A percentile compares a stretch with the other conserved stretches of the same genome.
phyloP scores from a whole-genome alignment of 2,329 filamentous ascomycete genomes.

The Pseudogymnoascus sp. region DNA sequence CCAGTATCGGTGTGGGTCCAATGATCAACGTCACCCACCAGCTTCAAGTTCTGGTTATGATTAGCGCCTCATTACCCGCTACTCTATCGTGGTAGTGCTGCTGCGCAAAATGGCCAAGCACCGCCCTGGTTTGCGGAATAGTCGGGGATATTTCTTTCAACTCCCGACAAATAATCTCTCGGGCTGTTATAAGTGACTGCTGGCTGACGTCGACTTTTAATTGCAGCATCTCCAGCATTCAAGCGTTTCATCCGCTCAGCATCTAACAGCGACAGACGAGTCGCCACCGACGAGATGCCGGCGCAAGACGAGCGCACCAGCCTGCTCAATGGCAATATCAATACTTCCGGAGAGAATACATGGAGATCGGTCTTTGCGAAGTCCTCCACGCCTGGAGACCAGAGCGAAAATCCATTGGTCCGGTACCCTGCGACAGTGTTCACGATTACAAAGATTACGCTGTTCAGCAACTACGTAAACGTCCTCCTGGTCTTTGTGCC shows the following conservation, averaged over 20 bases:
- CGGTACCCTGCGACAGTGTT: constrained; percentile 22
- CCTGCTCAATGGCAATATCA: constrained; percentile 18
- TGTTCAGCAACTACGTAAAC: constrained; percentile 53
- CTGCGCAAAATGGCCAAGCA: constrained; percentile 7
- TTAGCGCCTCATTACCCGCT: constrained; percentile 7
- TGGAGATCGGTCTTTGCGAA: constrained; percentile 21
- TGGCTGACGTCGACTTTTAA: constrained; percentile 3
- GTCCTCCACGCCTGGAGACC: constrained; percentile 23
- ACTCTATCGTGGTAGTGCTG: not conserved
- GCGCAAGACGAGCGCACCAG: constrained; percentile 21
- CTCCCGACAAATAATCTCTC: not conserved
- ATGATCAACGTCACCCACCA: not conserved
- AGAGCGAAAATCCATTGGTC: constrained; percentile 25
- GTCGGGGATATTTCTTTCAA: not conserved
- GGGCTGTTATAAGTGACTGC: not conserved
- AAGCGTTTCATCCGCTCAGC: not conserved
- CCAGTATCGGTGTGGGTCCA: not conserved
- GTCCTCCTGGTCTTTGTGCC: constrained; percentile 72
- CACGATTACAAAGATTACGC: constrained; percentile 28
- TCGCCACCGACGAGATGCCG: constrained; percentile 13
- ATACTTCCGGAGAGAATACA: constrained; percentile 14
- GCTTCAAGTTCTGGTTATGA: not conserved
- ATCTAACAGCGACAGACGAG: not conserved
- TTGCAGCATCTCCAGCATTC: not conserved
- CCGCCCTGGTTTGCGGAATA: not conserved